Conservation (phyloP, 495 filamentous ascomycete species). For the Aspergillus heteromorphus region DNA sequence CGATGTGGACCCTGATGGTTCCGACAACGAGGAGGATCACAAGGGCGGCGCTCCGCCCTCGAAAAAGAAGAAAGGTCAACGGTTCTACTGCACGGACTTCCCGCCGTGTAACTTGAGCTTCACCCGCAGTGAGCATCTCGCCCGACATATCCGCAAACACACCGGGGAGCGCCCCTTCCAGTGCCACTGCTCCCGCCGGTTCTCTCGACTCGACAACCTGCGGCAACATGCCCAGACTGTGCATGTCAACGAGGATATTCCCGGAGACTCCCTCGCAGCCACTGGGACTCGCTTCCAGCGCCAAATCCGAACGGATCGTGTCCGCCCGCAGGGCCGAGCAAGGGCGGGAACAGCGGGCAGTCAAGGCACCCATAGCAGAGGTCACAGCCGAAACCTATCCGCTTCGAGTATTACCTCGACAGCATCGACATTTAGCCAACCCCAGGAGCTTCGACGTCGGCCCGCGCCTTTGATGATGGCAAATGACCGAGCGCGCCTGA, state of each 20-base stretch:
- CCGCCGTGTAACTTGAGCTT: slow-evolving; percentile 94
- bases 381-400: slow-evolving; percentile 79
- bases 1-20: slow-evolving; percentile 61
- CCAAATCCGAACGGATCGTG: slow-evolving; percentile 81
- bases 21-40: slow-evolving; percentile 57
- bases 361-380: slow-evolving; percentile 61
- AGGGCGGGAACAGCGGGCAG: slow-evolving; percentile 69
- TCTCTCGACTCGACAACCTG: slow-evolving; percentile 95
- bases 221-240: slow-evolving; percentile 97
- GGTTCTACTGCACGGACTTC: slow-evolving; percentile 96
- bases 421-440: slow-evolving; percentile 60
- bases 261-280: slow-evolving; percentile 85
- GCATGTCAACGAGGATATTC: slow-evolving; percentile 96
- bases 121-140: slow-evolving; percentile 92
- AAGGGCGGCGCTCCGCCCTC: slow-evolving; percentile 56
- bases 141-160: slow-evolving; percentile 94
- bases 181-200: slow-evolving; percentile 90
- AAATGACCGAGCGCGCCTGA: slow-evolving; percentile 51
- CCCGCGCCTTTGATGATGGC: slow-evolving; percentile 85
- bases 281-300: slow-evolving; percentile 91
- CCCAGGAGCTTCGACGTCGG: slow-evolving; percentile 58
- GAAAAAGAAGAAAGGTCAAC: slow-evolving; percentile 95
- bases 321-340: slow-evolving; percentile 67
- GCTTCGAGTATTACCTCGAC: slow-evolving; percentile 79
- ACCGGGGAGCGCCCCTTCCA: slow-evolving; percentile 96